Evolutionary conservation across 2,329 filamentous ascomycete species (phyloP), one percentile per base, ranked within the genome.

Genomic region (Trichoderma breve): DNA sequence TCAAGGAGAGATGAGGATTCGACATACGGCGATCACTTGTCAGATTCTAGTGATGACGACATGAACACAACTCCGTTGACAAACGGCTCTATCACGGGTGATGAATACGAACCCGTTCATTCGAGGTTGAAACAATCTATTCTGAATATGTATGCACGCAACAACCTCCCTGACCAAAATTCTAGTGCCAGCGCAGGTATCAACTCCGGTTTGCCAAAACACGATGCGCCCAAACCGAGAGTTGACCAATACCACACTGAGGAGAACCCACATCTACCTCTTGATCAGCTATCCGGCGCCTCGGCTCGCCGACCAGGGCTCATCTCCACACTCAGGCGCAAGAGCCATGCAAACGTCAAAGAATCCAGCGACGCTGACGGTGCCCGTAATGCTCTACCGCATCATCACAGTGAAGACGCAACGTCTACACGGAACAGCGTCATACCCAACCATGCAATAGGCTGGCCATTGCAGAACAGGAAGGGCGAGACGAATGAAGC

Each of bases 11-110:
- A 82, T 81, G 73, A 85, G 57, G 53, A 84, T 73, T 72, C 72
- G 21, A 78, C 74, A 93, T 92, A 1, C 93, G 92, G 77, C 24
- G 88, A 86, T 76, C 87, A 90, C 2, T 90, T 92, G 74, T 87
- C 83, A 1, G 90, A 92, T 76, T 92, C 90, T 3, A 92, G 90
- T 76, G 90, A 92, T 71, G 89, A 91, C 36, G 83, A 86, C 30
- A 71, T 68, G 8, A 65, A 62, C 2, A 76, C 76, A 3, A 71
- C 66, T 11, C 26, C 70, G n/a, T 71, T 71, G n/a, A 51, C 36
- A 24, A 65, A 63, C 39, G 67, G 67, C 15, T 73, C 70, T 55
- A 43, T 61, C 11, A 73, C 71, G 67, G 76, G 76, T 24, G 75
- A 76, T 21, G 74, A 76, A 26, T 75, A 76, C 15, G 75, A 74